Percentiles rank a stretch among this genome's conserved stretches.
Evolutionary conservation across 2,329 filamentous ascomycete genomes (phyloP).

Genomic region (Aureobasidium namibiae): DNA sequence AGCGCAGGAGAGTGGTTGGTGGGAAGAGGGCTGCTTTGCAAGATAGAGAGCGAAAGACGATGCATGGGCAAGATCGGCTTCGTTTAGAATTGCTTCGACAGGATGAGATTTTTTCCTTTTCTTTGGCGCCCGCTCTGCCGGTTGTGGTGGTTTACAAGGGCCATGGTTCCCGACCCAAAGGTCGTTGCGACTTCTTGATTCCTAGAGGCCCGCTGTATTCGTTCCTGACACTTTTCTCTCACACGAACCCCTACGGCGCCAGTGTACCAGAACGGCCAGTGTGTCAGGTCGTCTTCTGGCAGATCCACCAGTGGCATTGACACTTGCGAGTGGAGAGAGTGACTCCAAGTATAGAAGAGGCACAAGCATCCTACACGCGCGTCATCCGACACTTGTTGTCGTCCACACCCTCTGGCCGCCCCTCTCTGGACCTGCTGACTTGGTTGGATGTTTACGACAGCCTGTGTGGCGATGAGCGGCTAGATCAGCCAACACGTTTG

Average conservation of each 20-base stretch:
- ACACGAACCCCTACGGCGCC: not conserved
- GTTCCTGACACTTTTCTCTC: not conserved
- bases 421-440: slow-evolving; percentile 8
- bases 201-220: no score
- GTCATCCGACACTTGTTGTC: not conserved
- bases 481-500: slow-evolving; percentile 1
- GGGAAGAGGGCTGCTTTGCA: not conserved
- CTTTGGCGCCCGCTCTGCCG: slow-evolving; percentile 3
- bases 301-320: not conserved
- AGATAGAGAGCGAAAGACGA: slow-evolving; percentile 3
- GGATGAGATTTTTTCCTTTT: not conserved
- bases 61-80: slow-evolving; percentile 10
- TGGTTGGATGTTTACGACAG: slow-evolving; percentile 7
- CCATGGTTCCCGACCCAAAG: not conserved
- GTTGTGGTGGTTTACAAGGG: slow-evolving; percentile 2
- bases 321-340: no score
- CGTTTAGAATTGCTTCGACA: slow-evolving; percentile 11
- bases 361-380: slow-evolving; percentile 2
- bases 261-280: slow-evolving; percentile 10
- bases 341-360: slow-evolving; percentile 7
- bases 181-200: slow-evolving; percentile 1
- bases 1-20: not conserved
- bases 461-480: slow-evolving; percentile 8
- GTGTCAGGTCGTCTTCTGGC: slow-evolving; percentile 2
- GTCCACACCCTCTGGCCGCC: not conserved